Percentiles rank a stretch among this genome's conserved stretches.
Conservation (phyloP, 352 stramenopile species). For the Aphanomyces stellatus region DNA sequence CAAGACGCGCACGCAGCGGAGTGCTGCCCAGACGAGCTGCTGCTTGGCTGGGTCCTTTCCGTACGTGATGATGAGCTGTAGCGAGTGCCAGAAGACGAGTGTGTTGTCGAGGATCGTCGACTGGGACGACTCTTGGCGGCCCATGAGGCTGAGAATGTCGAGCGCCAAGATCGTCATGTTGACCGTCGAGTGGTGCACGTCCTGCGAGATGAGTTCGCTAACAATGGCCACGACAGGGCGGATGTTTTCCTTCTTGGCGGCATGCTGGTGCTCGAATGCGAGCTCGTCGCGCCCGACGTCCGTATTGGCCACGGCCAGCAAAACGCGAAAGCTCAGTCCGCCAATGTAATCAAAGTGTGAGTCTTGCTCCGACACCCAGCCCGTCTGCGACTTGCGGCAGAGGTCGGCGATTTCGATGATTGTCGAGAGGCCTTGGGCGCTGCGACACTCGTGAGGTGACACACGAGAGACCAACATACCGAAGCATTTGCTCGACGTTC, state of each 20-base stretch:
- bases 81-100: slow-evolving; percentile 1
- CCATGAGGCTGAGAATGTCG: slow-evolving; percentile 15
- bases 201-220: not conserved
- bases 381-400: slow-evolving; percentile 2
- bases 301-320: slow-evolving; percentile 12
- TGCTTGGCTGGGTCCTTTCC: slow-evolving; percentile 5
- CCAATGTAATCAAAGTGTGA: slow-evolving; percentile 16
- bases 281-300: slow-evolving; percentile 12
- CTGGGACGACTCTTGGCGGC: slow-evolving; percentile 1
- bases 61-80: slow-evolving; percentile 1
- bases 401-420: slow-evolving; percentile 17
- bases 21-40: slow-evolving; percentile 3
- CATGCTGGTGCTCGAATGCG: not conserved
- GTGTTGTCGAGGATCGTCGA: not conserved
- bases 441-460: no score
- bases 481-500: slow-evolving; percentile 18
- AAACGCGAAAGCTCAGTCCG: not conserved
- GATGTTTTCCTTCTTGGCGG: not conserved
- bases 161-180: slow-evolving; percentile 16
- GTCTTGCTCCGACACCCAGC: slow-evolving; percentile 10
- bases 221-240: slow-evolving; percentile 8
- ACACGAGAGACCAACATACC: no score
- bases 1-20: slow-evolving; percentile 4
- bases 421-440: not conserved
- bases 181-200: not conserved